Evolutionary conservation across 805 yeast species (phyloP), one percentile per base, ranked within the genome.

Genomic region (Wickerhamomyces canadensis): DNA sequence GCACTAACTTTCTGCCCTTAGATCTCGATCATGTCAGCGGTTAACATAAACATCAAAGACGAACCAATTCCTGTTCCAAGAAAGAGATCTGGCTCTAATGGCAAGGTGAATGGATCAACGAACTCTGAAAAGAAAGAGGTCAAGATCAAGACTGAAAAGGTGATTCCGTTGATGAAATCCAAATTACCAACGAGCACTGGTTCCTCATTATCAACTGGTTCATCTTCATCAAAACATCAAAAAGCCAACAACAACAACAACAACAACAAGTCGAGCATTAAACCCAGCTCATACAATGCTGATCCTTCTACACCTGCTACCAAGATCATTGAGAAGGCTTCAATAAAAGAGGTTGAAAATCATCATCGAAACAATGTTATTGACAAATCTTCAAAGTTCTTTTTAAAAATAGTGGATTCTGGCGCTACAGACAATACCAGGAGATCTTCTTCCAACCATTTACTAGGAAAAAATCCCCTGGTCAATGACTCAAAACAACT

Each of bases 321-420:
- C 9, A 29, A 29, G 13, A 29, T 29, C 11, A 40, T 36, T 17
- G 52, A 47, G 14, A 33, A 48, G 21, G 35, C 52, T 11, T 33
- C 49, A 4, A 51, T 29, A n/a, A 29, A 19, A n/a, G 22, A 29
- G 32, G 18, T 19, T 13, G 32, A 29, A 5, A 29, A 29, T n/a
- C 32, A 29, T 4, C 16, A 8, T 5, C 28, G 34, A 5, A 30
- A 33, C 13, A 29, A 13, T n/a, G 16, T 29, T 7, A 38, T 36
- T 21, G 52, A 47, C 18, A 35, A 48, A 19, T 37, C 52, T 16
- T 33, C 52, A 6, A 51, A 48, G 34, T 49, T 44, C 40, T 42
- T 43, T 28, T 31, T 51, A 25, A 49, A 50, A 4, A 42, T 36
- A 18, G n/a, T 36, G 6, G 31, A 35, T 24, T n/a, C n/a, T n/a